Conservation (phyloP, 2,329 filamentous ascomycete genomes). For the Sporothrix brunneoviolacea region DNA sequence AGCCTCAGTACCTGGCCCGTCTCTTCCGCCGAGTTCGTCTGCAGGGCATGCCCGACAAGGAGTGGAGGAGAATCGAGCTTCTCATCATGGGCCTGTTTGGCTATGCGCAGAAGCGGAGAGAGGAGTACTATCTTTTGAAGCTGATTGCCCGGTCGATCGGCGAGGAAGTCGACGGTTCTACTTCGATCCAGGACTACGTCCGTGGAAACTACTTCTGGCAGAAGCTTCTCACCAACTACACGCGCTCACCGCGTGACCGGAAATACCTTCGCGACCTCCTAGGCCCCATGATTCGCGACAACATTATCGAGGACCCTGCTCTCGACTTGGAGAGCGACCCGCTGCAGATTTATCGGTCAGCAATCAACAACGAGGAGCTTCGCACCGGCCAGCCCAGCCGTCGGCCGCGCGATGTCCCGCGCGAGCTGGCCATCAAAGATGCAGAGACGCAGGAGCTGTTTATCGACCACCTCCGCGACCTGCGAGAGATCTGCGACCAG, state of each 20-base stretch:
- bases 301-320: slow-evolving; percentile 85
- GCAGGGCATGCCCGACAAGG: slow-evolving; percentile 79
- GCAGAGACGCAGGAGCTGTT: slow-evolving; percentile 87
- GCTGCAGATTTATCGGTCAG: slow-evolving; percentile 90
- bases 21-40: slow-evolving; percentile 81
- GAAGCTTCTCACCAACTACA: slow-evolving; percentile 79
- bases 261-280: slow-evolving; percentile 87
- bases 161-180: slow-evolving; percentile 74
- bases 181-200: slow-evolving; percentile 73
- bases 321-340: slow-evolving; percentile 95
- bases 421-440: slow-evolving; percentile 93
- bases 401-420: slow-evolving; percentile 74
- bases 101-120: slow-evolving; percentile 90
- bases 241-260: slow-evolving; percentile 82
- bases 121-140: slow-evolving; percentile 95
- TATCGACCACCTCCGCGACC: slow-evolving; percentile 87
- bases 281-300: slow-evolving; percentile 78
- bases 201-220: slow-evolving; percentile 91
- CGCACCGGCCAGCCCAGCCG: slow-evolving; percentile 79
- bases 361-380: slow-evolving; percentile 95
- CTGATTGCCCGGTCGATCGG: slow-evolving; percentile 74
- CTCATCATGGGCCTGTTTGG: slow-evolving; percentile 95
- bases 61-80: slow-evolving; percentile 85
- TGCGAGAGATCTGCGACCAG: slow-evolving; percentile 90
- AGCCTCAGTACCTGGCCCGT: slow-evolving; percentile 86